A percentile compares a stretch with the other conserved stretches of the same genome.
Conservation (phyloP, 805 yeast species). For the Cyberlindnera mycetangii region DNA sequence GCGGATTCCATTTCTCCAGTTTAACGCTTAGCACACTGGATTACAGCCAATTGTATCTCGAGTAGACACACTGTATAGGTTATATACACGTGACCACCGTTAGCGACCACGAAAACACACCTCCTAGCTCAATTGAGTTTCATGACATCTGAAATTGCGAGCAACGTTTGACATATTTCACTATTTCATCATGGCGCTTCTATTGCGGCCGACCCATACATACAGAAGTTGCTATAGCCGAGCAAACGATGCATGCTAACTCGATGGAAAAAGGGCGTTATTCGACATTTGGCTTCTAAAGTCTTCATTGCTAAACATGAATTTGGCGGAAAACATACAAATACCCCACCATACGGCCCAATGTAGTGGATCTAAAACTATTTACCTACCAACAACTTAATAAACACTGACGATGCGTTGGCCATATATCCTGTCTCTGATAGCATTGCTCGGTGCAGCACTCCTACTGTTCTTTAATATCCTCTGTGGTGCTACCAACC, state of each 20-base stretch:
- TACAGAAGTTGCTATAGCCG: neutral
- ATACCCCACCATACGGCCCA: too few relatives aligned
- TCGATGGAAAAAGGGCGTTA: too few relatives aligned
- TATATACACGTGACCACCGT: neutral
- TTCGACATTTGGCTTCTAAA: too few relatives aligned
- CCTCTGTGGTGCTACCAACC: constrained; percentile 58
- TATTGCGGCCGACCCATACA: neutral
- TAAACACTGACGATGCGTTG: constrained; percentile 26
- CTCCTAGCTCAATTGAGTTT: neutral
- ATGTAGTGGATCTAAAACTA: too few relatives aligned
- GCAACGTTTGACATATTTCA: neutral
- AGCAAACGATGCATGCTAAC: neutral
- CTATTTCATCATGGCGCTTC: neutral
- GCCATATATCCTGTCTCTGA: constrained; percentile 29
- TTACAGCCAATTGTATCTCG: neutral
- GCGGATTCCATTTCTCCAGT: too few relatives aligned
- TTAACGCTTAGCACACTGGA: too few relatives aligned
- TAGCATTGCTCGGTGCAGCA: constrained; percentile 43
- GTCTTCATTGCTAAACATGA: neutral
- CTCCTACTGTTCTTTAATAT: constrained; percentile 59
- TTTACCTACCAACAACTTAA: neutral
- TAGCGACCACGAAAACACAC: neutral
- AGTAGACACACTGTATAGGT: neutral
- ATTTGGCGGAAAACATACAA: neutral
- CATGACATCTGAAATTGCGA: neutral